A percentile compares a stretch with the other conserved stretches of the same genome.
These are phyloP conservation scores for Ustulina deusta DNA, from an alignment of 2,329 filamentous ascomycete genomes.

Conservation along the genomic window DNA sequence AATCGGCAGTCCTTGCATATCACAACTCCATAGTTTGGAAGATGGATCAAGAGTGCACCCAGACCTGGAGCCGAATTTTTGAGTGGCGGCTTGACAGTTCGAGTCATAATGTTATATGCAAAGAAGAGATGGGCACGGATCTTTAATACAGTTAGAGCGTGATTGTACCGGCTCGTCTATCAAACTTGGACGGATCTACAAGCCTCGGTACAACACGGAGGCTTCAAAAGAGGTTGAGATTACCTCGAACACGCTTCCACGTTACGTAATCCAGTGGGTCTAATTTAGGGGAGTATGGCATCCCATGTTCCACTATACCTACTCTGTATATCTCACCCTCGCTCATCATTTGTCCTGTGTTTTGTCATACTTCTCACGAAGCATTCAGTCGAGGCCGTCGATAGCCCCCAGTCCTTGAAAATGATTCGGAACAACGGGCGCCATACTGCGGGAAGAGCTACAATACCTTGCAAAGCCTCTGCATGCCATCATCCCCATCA, in stretches of 20 bases:
- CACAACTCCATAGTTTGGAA: constrained; percentile 28
- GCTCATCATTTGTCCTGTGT: not conserved
- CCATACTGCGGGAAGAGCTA: constrained; percentile 9
- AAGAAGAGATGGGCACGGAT: not conserved
- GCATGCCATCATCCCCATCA: not conserved
- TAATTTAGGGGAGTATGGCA: constrained; percentile 20
- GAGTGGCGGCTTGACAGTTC: constrained; percentile 20
- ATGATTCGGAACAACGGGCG: constrained; percentile 19
- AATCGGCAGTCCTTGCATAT: constrained; percentile 33
- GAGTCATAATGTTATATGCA: constrained; percentile 22
- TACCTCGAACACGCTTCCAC: not conserved
- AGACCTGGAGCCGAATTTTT: not conserved
- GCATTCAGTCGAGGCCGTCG: not conserved
- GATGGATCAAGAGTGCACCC: constrained; percentile 26
- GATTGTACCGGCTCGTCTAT: not conserved
- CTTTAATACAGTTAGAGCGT: not conserved
- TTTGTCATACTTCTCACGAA: not conserved
- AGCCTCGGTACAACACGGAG: not conserved
- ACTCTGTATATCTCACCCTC: not conserved
- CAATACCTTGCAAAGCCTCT: not conserved
- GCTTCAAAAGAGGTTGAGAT: not conserved
- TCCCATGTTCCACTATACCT: constrained; percentile 30
- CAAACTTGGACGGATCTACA: constrained; percentile 2
- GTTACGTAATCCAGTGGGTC: constrained; percentile 14
- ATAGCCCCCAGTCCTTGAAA: not conserved